phyloP scores from a whole-genome alignment of 2,329 filamentous ascomycete genomes.

The Xylariaceae sp. region DNA sequence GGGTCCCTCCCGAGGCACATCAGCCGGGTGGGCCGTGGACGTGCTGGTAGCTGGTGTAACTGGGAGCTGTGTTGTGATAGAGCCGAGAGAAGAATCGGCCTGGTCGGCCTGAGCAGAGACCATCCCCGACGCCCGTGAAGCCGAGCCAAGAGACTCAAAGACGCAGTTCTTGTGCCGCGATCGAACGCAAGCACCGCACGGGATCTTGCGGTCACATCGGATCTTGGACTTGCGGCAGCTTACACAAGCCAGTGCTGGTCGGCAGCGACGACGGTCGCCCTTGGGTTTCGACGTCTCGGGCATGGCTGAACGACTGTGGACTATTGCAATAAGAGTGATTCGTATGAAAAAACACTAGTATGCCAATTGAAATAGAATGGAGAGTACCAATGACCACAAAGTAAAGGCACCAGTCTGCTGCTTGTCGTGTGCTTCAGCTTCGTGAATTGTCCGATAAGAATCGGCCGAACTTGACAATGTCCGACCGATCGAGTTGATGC shows the following conservation, averaged over 20 bases:
- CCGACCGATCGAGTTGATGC: too few species aligned
- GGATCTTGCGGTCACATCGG: constrained; percentile 53
- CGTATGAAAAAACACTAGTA: too few species aligned
- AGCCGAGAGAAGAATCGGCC: constrained; percentile 3
- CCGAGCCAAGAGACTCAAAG: constrained; percentile 26
- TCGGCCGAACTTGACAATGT: too few species aligned
- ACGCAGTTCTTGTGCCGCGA: constrained; percentile 51
- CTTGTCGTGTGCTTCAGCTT: not conserved
- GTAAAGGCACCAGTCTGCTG: not conserved
- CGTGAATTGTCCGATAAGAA: too few species aligned
- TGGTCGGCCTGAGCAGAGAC: constrained; percentile 3
- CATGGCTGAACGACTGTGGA: constrained; percentile 47
- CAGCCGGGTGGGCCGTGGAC: not conserved
- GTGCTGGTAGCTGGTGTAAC: constrained; percentile 7
- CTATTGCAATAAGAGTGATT: not conserved
- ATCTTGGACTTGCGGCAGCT: constrained; percentile 57
- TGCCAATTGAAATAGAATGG: too few species aligned
- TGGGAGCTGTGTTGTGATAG: constrained; percentile 1
- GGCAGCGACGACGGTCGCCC: constrained; percentile 18
- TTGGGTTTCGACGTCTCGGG: constrained; percentile 33
- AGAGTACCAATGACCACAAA: too few species aligned
- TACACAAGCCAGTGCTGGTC: constrained; percentile 29
- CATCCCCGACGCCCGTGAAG: constrained; percentile 20
- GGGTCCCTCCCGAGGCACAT: not conserved
- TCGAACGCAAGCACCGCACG: constrained; percentile 57